Conservation (phyloP, 129 eudicot genomes). For the Arctium lappa region DNA sequence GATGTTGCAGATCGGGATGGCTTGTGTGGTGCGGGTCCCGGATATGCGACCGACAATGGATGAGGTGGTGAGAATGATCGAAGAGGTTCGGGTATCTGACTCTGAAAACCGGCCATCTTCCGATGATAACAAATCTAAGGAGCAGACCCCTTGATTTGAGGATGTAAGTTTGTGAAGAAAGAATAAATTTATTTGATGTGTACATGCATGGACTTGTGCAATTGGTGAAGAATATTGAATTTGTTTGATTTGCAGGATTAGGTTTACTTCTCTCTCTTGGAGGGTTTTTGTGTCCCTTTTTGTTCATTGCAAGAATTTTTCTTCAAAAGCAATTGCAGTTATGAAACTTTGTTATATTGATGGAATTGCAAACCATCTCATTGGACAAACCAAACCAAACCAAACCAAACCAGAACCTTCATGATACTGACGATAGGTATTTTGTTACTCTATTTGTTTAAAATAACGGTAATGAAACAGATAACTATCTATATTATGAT, state of each 20-base stretch:
- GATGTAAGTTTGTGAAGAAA: slow-evolving; percentile 36
- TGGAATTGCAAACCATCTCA: too few species aligned
- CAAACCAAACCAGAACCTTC: too few species aligned
- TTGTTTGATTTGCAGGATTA: slow-evolving; percentile 19
- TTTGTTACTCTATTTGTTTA: too few species aligned
- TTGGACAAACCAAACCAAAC: too few species aligned
- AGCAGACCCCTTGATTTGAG: slow-evolving; percentile 59
- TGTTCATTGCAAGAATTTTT: background rate
- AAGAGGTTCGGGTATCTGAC: slow-evolving; percentile 71
- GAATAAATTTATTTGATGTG: slow-evolving; percentile 32
- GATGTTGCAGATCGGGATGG: slow-evolving; percentile 91
- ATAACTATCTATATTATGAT: too few species aligned
- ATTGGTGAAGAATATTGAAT: slow-evolving; percentile 13
- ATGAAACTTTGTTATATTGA: background rate
- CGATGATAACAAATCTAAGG: slow-evolving; percentile 69
- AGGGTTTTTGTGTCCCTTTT: background rate
- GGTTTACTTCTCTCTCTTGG: background rate
- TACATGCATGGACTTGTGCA: slow-evolving; percentile 33
- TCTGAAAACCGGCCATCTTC: slow-evolving; percentile 76
- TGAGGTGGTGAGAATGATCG: slow-evolving; percentile 80
- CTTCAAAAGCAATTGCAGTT: background rate
- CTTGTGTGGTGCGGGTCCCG: slow-evolving; percentile 68
- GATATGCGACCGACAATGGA: slow-evolving; percentile 76
- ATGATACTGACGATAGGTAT: too few species aligned
- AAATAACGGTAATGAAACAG: too few species aligned